These are phyloP conservation scores for Priceomyces carsonii DNA, from an alignment of 805 yeast species.

Conservation along the genomic window DNA sequence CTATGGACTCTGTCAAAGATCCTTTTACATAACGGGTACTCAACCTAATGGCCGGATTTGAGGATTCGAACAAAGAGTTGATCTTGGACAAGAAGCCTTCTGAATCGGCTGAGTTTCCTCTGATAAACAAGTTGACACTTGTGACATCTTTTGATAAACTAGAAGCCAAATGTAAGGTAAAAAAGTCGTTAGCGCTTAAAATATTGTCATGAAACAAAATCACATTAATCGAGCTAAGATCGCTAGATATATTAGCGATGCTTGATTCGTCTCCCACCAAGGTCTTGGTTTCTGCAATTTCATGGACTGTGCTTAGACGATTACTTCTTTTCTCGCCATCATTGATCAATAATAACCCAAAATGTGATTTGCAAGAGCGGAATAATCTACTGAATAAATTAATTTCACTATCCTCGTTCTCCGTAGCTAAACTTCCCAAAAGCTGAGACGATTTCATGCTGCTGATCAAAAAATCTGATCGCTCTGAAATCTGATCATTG, in stretches of 20 bases:
- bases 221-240: constrained; percentile 21
- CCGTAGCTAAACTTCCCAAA: constrained; percentile 7
- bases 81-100: constrained; percentile 17
- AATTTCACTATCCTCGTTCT: constrained; percentile 19
- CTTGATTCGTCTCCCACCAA: constrained; percentile 2
- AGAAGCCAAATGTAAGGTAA: constrained; percentile 28
- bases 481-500: constrained; percentile 30
- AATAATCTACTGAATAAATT: constrained; percentile 26
- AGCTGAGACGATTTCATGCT: constrained; percentile 18
- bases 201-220: constrained; percentile 32
- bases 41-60: constrained; percentile 12
- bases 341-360: constrained; percentile 32
- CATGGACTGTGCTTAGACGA: constrained; percentile 2
- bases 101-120: constrained; percentile 13
- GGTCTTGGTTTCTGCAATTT: constrained; percentile 5
- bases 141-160: constrained; percentile 17
- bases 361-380: constrained; percentile 25
- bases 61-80: constrained; percentile 9
- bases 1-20: too few species aligned
- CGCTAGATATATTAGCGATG: constrained; percentile 8
- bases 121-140: constrained; percentile 21
- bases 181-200: constrained; percentile 34
- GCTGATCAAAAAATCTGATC: constrained; percentile 27
- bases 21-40: constrained; percentile 17
- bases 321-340: constrained; percentile 8